Conservation (phyloP, 805 yeast species). For the Saccharomycopsis microspora region DNA sequence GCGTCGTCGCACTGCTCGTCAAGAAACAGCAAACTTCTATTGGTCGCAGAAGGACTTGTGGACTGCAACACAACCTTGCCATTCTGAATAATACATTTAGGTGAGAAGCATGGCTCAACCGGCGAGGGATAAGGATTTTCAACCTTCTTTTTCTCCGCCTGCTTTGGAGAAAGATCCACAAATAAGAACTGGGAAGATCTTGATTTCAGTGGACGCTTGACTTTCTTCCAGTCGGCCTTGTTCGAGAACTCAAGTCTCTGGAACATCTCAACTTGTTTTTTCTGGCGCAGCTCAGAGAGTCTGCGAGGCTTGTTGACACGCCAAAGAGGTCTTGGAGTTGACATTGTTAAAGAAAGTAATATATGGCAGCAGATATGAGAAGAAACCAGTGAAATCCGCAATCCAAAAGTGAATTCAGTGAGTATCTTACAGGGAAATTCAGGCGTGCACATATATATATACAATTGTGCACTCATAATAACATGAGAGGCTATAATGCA, state of each 20-base stretch:
- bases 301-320: neutral
- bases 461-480: too few species aligned
- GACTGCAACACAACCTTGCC: constrained; percentile 6
- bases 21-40: neutral
- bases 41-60: neutral
- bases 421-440: too few species aligned
- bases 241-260: constrained; percentile 12
- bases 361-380: neutral
- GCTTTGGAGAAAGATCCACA: constrained; percentile 21
- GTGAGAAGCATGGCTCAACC: constrained; percentile 5
- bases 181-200: constrained; percentile 23
- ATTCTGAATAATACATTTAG: constrained; percentile 13
- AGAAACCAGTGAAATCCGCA: neutral
- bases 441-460: too few species aligned
- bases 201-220: constrained; percentile 20
- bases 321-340: constrained; percentile 9
- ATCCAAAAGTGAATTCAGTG: too few species aligned
- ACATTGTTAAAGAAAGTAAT: neutral
- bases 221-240: constrained; percentile 8
- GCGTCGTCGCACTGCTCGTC: constrained; percentile 11
- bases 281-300: neutral
- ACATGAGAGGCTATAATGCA: too few species aligned
- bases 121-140: constrained; percentile 1
- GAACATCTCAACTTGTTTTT: constrained; percentile 9
- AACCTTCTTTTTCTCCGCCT: neutral